Evolutionary conservation across 495 filamentous ascomycete species (phyloP).

Genomic region (Glarea lozoyensis): DNA sequence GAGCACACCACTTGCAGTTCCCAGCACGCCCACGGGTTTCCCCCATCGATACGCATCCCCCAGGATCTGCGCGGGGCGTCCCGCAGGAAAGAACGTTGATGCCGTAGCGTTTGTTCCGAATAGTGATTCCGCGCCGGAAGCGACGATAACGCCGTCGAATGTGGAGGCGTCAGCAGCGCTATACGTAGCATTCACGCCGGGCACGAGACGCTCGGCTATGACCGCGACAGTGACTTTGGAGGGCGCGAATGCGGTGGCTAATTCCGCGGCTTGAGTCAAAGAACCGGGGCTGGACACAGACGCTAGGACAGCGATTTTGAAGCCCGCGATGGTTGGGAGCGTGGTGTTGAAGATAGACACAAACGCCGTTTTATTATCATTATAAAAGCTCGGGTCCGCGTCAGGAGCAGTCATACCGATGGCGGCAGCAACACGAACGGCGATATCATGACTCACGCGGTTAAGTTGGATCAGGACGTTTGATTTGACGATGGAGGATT

Average conservation of each 20-base stretch:
- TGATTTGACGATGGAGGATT: conserved; percentile 43
- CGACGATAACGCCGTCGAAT: conserved; percentile 63
- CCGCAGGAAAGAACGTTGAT: conserved; percentile 51
- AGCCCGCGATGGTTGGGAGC: conserved; percentile 49
- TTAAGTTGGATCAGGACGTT: conserved; percentile 67
- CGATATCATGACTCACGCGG: conserved; percentile 59
- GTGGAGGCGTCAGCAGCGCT: conserved; percentile 57
- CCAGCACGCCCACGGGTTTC: conserved; percentile 61
- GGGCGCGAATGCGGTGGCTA: conserved; percentile 36
- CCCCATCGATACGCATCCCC: conserved; percentile 60
- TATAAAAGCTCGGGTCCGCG: conserved; percentile 57
- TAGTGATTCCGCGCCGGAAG: conserved; percentile 45
- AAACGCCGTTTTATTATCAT: conserved; percentile 56
- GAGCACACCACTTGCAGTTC: conserved; percentile 35
- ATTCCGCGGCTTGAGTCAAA: conserved; percentile 31
- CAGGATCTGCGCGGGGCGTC: conserved; percentile 56
- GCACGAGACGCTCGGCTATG: conserved; percentile 50
- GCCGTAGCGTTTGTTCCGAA: conserved; percentile 30
- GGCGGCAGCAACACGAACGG: conserved; percentile 53
- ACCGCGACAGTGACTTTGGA: conserved; percentile 48
- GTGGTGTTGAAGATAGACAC: conserved; percentile 52
- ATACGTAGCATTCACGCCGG: conserved; percentile 61
- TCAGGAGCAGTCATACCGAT: conserved; percentile 48
- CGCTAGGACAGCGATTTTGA: conserved; percentile 61
- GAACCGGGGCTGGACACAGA: conserved; percentile 18